Evolutionary conservation across 768 basidiomycete species (phyloP).

Genomic region (Trametes cinnabarina): DNA sequence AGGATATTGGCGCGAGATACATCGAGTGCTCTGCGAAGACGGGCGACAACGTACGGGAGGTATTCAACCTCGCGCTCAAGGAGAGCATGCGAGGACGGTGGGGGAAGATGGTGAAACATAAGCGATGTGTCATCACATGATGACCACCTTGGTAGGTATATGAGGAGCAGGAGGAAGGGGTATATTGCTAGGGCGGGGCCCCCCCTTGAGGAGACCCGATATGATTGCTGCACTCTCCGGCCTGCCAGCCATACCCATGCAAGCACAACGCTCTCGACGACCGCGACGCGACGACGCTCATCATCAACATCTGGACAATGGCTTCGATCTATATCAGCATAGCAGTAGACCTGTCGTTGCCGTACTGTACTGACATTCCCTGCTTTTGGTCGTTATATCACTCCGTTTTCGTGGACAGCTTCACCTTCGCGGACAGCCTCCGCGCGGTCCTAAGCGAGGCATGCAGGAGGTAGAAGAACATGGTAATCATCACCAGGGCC

Average conservation of each 20-base stretch:
- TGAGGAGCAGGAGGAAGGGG: neutral
- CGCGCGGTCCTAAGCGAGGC: conserved; percentile 28
- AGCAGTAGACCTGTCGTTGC: conserved; percentile 23
- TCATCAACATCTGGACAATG: conserved; percentile 19
- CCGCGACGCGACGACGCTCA: conserved; percentile 4
- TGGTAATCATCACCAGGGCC: conserved; percentile 27
- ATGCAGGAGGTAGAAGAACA: conserved; percentile 36
- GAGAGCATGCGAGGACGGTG: conserved; percentile 85
- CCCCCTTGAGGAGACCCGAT: too few species aligned
- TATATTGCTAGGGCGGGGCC: neutral
- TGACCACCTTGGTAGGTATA: neutral
- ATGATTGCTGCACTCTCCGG: too few species aligned
- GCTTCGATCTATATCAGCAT: conserved; percentile 24
- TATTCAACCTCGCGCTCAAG: conserved; percentile 84
- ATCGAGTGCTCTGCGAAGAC: conserved; percentile 93
- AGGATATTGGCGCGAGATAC: conserved; percentile 92
- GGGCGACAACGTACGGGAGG: conserved; percentile 87
- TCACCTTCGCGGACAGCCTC: conserved; percentile 9
- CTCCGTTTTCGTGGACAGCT: conserved; percentile 14
- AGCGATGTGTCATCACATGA: conserved; percentile 67
- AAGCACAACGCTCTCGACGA: neutral
- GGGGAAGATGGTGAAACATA: conserved; percentile 67
- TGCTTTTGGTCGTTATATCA: conserved; percentile 13
- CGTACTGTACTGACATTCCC: conserved; percentile 25
- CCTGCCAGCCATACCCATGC: too few species aligned